Base-by-base conservation (phyloP, 1,284 basidiomycete genomes). In the Ganoderma lucidum region DNA sequence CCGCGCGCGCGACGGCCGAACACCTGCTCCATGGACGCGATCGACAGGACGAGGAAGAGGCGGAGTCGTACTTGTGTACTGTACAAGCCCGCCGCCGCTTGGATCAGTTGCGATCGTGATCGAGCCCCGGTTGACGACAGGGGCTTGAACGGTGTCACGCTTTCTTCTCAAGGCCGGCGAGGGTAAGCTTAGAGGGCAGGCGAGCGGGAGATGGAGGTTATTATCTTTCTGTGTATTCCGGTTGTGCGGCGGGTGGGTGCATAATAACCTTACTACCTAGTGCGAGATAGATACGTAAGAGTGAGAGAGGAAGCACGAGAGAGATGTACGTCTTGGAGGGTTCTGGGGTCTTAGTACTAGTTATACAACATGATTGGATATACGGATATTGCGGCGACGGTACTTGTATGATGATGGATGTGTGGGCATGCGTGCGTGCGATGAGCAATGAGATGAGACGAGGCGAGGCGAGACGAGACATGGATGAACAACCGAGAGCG, bases 341-440 rank as follows among this genome's bases (percentile, higher is more conserved):
- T 23, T 23, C 23, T 23, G 23, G 23, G 23, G 44, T 62, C 61
- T 28, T 62, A 35, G 23, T 48, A 37, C 62, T 45, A 63, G 30
- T 51, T 44, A 62, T 63, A 63, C 62, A 63, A 63, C 44, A 63
- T 63, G 32, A 9, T 51, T 39, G 62, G 32, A 63, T 51, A 51
- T 62, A 63, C 45, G 62, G 28, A 51, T 45, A 51, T 44, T 37
- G 56, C 39, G 60, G 5, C 42, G 35, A 5, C 10, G 28, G 41
- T 62, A 28, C 23, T 62, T 42, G 60, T 60, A 60, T 60, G 60
- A 42, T 42, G 39, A 0, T 4, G 2, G 45, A 37, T 19, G 35
- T 42, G 58, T 60, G 39, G 39, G 42, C 48, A 51, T 62, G 60
- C 35, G 60, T 30, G 62, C 45, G 62, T 63, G 62, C 62, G 62